Evolutionary conservation across 1,139 yeast species (phyloP).

Genomic region (Yamadazyma taylorii): DNA sequence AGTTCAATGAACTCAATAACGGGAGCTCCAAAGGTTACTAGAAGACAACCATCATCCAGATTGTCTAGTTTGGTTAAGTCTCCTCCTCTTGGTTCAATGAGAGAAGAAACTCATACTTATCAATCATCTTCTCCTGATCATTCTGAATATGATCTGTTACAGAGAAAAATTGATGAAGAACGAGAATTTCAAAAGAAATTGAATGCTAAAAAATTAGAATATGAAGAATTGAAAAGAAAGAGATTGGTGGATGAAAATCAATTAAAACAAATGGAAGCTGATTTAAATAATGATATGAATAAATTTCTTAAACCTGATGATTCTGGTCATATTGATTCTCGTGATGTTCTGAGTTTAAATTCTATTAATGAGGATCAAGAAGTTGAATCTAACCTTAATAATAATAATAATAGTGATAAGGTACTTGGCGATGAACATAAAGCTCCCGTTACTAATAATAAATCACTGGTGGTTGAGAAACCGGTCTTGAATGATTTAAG

Average conservation of each 20-base stretch:
- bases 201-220: constrained; percentile 31
- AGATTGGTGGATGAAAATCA: constrained; percentile 22
- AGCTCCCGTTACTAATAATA: not conserved
- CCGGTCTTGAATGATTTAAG: constrained; percentile 9
- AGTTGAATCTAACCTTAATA: constrained; percentile 1
- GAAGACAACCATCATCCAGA: constrained; percentile 20
- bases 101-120: constrained; percentile 8
- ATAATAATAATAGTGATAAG: not conserved
- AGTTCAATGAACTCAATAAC: constrained; percentile 20
- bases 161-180: constrained; percentile 32
- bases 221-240: constrained; percentile 26
- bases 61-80: constrained; percentile 16
- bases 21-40: constrained; percentile 9
- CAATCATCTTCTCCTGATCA: constrained; percentile 6
- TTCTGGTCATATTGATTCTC: not conserved
- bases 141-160: constrained; percentile 18
- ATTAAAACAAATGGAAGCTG: constrained; percentile 16
- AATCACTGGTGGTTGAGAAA: constrained; percentile 1
- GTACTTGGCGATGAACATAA: not conserved
- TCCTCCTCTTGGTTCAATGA: constrained; percentile 11
- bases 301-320: constrained; percentile 1
- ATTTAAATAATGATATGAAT: constrained; percentile 5
- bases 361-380: constrained; percentile 3
- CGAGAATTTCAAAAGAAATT: constrained; percentile 30
- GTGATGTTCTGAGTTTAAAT: not conserved